Conservation (phyloP, 2,329 filamentous ascomycete genomes). For the Stachybotrys echinatus region DNA sequence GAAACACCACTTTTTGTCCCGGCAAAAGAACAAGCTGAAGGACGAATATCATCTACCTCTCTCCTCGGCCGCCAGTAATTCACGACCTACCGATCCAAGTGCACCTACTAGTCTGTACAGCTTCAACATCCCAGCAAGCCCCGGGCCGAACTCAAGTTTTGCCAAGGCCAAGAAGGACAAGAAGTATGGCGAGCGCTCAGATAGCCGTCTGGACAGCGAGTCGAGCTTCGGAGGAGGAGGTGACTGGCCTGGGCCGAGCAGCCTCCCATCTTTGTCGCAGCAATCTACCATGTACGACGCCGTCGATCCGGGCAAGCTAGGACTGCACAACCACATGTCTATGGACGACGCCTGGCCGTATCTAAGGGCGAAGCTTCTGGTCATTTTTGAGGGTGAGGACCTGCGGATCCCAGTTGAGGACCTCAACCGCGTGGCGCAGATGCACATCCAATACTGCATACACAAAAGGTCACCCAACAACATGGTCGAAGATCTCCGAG, state of each 20-base stretch:
- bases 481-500: slow-evolving; percentile 71
- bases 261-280: slow-evolving; percentile 39
- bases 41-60: slow-evolving; percentile 69
- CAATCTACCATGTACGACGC: slow-evolving; percentile 45
- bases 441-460: slow-evolving; percentile 74
- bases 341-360: slow-evolving; percentile 79
- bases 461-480: slow-evolving; percentile 65
- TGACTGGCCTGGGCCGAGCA: slow-evolving; percentile 51
- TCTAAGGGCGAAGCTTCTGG: slow-evolving; percentile 67
- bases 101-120: slow-evolving; percentile 74
- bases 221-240: slow-evolving; percentile 31
- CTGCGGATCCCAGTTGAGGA: slow-evolving; percentile 76
- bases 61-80: slow-evolving; percentile 73
- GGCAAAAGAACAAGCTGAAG: slow-evolving; percentile 74
- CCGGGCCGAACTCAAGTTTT: slow-evolving; percentile 63
- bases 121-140: slow-evolving; percentile 69
- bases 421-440: slow-evolving; percentile 72
- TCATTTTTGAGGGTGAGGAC: slow-evolving; percentile 78
- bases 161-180: slow-evolving; percentile 84
- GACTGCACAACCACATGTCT: slow-evolving; percentile 63
- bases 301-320: slow-evolving; percentile 48
- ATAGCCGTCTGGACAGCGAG: slow-evolving; percentile 48
- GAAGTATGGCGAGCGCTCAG: slow-evolving; percentile 64
- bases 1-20: slow-evolving; percentile 73
- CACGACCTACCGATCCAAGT: slow-evolving; percentile 67